Evolutionary conservation across 306 rosid genomes (phyloP), one percentile per base, ranked within the genome.

Genomic region (Amphicarpaea edgeworthii): DNA sequence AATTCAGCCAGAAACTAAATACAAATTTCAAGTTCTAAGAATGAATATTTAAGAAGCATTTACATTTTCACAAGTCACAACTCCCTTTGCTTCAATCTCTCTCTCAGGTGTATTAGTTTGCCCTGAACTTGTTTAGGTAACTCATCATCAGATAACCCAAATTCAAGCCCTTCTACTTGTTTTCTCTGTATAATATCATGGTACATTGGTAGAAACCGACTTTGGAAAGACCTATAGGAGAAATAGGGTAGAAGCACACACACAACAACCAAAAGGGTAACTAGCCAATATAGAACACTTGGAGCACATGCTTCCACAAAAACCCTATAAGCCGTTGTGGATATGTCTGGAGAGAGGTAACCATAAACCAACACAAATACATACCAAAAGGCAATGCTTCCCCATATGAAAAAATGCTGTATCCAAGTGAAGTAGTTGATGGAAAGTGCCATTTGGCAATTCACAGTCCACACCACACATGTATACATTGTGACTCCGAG

Each of bases 351-450:
- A 3, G 96, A 75, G 64, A 93, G 65, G 30, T 69, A 85, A 8
- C 96, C 97, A 50, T 93, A 91, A 6, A 85, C 43, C 23, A 91
- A n/a, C 73, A 93, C 65, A 82, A 89, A 93, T 28, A 86, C 63
- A 59, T 93, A 91, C 98, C 98, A 93, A 37, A 88, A 79, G 53
- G 63, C 83, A 11, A 93, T 85, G 82, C 98, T 91, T 4, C 98
- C 90, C 98, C 98, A 93, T 77, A 93, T 85, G 81, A 93, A 88
- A 49, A 89, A 81, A 82, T 93, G 98, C 12, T 93, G 98, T 70
- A 93, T 91, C 98, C 97, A 91, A 45, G 97, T 91, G 90, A 93
- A 93, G 91, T 89, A 93, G 87, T 91, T 93, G 17, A 93, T 80
- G 55, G 96, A 87, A 47, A 93, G 85, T 24, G 97, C 98, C 90